Evolutionary conservation across 495 filamentous ascomycete species (phyloP).

Genomic region (Monascus purpureus): DNA sequence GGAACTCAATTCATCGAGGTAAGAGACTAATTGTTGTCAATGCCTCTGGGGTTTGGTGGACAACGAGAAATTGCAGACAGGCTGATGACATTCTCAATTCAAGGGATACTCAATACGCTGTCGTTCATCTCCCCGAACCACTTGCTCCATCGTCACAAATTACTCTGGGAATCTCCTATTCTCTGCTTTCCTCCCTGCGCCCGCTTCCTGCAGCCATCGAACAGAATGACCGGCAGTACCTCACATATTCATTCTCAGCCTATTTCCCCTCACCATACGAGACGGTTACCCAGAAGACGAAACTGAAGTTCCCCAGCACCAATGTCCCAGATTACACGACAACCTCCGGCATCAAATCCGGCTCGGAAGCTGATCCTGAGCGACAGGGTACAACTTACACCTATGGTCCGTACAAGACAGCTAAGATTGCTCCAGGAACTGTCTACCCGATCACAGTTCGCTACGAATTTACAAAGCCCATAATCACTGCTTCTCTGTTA

Average conservation of each 20-base stretch:
- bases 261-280: constrained; percentile 69
- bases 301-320: constrained; percentile 70
- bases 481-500: constrained; percentile 58
- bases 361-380: constrained; percentile 56
- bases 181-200: constrained; percentile 53
- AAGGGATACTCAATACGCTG: constrained; percentile 73
- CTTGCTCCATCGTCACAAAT: constrained; percentile 62
- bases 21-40: constrained; percentile 12
- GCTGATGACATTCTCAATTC: constrained; percentile 3
- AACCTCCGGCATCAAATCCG: constrained; percentile 46
- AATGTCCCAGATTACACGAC: constrained; percentile 77
- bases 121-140: constrained; percentile 59
- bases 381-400: constrained; percentile 75
- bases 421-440: constrained; percentile 53
- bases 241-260: constrained; percentile 71
- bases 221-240: constrained; percentile 73
- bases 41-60: constrained; percentile 5
- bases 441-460: constrained; percentile 60
- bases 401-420: constrained; percentile 78
- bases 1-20: constrained; percentile 16
- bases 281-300: constrained; percentile 88
- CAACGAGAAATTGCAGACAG: neutral
- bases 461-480: constrained; percentile 89
- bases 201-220: constrained; percentile 70
- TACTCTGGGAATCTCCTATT: constrained; percentile 77